These are phyloP conservation scores for Stephanodiscus minutulus DNA, from an alignment of 108 stramenopile species.

Conservation along the genomic window DNA sequence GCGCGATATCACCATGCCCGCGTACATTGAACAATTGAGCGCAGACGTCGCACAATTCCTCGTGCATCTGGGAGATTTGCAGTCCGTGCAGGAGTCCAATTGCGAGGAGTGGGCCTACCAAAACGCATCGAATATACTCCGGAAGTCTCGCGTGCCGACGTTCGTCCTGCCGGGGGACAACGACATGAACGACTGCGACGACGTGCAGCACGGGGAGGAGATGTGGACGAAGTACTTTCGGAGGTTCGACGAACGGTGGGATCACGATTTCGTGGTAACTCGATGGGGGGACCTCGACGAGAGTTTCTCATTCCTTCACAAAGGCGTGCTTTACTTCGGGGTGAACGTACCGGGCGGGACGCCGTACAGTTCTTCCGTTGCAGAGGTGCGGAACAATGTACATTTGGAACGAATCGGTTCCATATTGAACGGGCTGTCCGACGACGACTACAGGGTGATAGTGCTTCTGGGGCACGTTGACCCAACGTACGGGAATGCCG, in stretches of 20 bases:
- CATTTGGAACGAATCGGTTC: not conserved
- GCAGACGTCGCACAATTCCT: slow-evolving; percentile 67
- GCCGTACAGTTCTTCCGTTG: slow-evolving; percentile 42
- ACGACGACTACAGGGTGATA: slow-evolving; percentile 46
- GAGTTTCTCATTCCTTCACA: slow-evolving; percentile 57
- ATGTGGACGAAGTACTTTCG: slow-evolving; percentile 62
- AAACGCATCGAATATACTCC: slow-evolving; percentile 26
- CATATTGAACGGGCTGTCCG: slow-evolving; percentile 15
- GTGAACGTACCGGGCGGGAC: slow-evolving; percentile 62
- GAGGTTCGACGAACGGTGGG: slow-evolving; percentile 49
- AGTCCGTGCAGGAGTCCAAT: slow-evolving; percentile 44
- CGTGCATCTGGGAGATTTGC: slow-evolving; percentile 78
- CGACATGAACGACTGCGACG: slow-evolving; percentile 75
- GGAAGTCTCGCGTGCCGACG: slow-evolving; percentile 50
- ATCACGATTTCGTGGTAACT: slow-evolving; percentile 31
- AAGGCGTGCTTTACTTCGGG: slow-evolving; percentile 68
- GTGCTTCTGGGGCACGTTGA: slow-evolving; percentile 62
- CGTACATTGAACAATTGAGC: slow-evolving; percentile 48
- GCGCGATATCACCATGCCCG: slow-evolving; percentile 44
- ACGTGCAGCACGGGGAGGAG: slow-evolving; percentile 36
- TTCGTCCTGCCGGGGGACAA: slow-evolving; percentile 77
- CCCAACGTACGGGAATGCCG: slow-evolving; percentile 27
- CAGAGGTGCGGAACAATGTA: slow-evolving; percentile 12
- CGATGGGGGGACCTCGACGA: slow-evolving; percentile 54
- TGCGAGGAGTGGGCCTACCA: slow-evolving; percentile 60